Base-by-base conservation (phyloP, 345 rosid species). In the Aquilaria malaccensis region DNA sequence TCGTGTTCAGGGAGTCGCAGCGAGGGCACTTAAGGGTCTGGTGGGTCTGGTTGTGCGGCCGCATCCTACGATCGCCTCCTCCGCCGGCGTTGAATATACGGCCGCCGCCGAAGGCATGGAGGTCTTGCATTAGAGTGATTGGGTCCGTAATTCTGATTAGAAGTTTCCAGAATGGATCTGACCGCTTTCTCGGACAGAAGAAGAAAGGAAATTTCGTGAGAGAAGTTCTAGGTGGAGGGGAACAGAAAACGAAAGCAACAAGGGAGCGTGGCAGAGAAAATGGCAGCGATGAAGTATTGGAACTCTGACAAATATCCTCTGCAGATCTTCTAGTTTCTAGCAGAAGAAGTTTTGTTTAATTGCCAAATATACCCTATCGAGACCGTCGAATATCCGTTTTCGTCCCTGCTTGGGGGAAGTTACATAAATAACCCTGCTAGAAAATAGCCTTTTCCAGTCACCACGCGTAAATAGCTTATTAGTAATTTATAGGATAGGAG, bases 11-110 rank as follows among this genome's bases (percentile, higher is more conserved):
- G 10, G 97, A 93, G 66, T 79, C 91, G 59, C 98, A 93, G 58
- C 98, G 87, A 6, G 98, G 98, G 41, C 98, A 93, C 83, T 93
- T 93, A 9, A 93, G 72, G 37, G 94, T 83, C 67, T 87, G 98
- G 29, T 81, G 87, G 79, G 72, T 76, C 56, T 56, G 85, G 72
- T 77, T 81, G 67, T 81, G 81, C 53, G 81, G 90, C n/a, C 81
- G 83, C 70, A 96, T 71, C 69, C 89, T 67, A 77, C 91, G 75
- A 73, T 95, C 62, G 73, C 89, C 98, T 13, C 84, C 96, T 2
- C 81, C 81, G 7, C 81, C 81, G 45, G 72, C 82, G 68, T 70
- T 60, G 50, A 70, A 74, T 14, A 70, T 56, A 49, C 76, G 45
- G 22, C 79, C 82, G 12, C 77, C 84, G 9, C 74, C 80, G 53